Conservation (phyloP, 345 rosid genomes). For the Arabidopsis arenosa region DNA sequence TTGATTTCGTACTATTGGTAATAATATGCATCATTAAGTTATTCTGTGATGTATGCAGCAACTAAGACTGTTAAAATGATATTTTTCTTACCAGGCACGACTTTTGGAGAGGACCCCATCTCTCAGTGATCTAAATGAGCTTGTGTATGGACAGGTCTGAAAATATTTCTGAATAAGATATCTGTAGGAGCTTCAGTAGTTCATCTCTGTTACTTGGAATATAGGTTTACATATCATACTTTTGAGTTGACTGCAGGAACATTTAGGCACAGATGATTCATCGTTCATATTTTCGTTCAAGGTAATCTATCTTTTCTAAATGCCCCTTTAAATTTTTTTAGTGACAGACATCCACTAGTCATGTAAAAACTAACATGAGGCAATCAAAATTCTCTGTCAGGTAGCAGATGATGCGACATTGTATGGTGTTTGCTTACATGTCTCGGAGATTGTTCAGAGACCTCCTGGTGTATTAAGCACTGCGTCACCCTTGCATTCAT, state of each 20-base stretch:
- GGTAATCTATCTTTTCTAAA: slow-evolving; percentile 52
- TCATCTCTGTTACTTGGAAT: slow-evolving; percentile 8
- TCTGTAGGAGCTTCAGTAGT: slow-evolving; percentile 23
- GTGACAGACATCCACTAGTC: slow-evolving; percentile 29
- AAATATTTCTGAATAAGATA: slow-evolving; percentile 20
- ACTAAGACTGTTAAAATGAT: slow-evolving; percentile 25
- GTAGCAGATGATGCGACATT: slow-evolving; percentile 90
- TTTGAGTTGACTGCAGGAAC: slow-evolving; percentile 63
- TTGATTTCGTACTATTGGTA: slow-evolving; percentile 6
- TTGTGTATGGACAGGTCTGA: slow-evolving; percentile 92
- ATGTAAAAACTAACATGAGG: slow-evolving; percentile 11
- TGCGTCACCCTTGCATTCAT: slow-evolving; percentile 58
- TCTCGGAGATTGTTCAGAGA: slow-evolving; percentile 91
- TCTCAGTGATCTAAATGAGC: slow-evolving; percentile 89
- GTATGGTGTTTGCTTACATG: slow-evolving; percentile 94
- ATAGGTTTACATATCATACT: slow-evolving; percentile 18
- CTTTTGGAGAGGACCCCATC: slow-evolving; percentile 92
- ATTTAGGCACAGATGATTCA: slow-evolving; percentile 84
- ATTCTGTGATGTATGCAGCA: slow-evolving; percentile 28
- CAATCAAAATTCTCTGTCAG: slow-evolving; percentile 50
- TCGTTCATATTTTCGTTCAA: slow-evolving; percentile 87
- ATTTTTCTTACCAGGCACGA: slow-evolving; percentile 60
- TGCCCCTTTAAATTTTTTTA: not conserved
- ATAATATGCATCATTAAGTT: not conserved
- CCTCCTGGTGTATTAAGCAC: slow-evolving; percentile 76